Base-by-base conservation (phyloP, 345 rosid species). In the Corchorus olitorius region DNA sequence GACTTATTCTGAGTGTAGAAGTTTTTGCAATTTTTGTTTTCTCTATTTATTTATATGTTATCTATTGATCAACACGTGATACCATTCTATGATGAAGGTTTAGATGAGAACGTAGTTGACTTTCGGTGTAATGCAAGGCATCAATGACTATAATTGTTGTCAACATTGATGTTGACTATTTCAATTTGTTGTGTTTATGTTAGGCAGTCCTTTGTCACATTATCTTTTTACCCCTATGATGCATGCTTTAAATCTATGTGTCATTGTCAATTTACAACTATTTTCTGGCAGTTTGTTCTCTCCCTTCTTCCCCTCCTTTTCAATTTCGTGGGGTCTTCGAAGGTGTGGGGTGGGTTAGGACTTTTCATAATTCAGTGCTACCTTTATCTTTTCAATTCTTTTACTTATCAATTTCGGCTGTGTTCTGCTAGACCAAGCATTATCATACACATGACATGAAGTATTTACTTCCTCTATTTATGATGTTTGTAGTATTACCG, bases 401-500 rank as follows among this genome's bases (percentile, higher is more conserved):
- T 65, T 39, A 9, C 17, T 27, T 27, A 27, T 27, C 27, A 27
- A 27, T 27, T 27, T 76, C 5, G 9, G 27, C 69, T 10, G 41
- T 8, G 14, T 27, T 46, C 22, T 46, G 6, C 27, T 43, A 22
- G 9, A 19, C 53, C 5, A 16, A 33, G 12, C 46, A 49, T 61
- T 41, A 5, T 49, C 19, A 16, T 73, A 52, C 10, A 20, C 39
- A 27, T 6, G 63, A 15, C 50, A 49, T 64, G 64, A 33, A 69
- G 60, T 6, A 33, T 65, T 53, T 17, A 75, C 65, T 79, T 20
- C 14, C 56, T 20, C 27, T 71, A 35, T 16, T 64, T 43, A 46
- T 46, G 59, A 39, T 60, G 49, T 66, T 58, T 83, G 81, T 56
- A 83, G 86, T 84, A 49, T 74, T 75, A 45, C 80, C 76, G 17